Evolutionary conservation across 305 asterid genomes (phyloP), one percentile per base, ranked within the genome.

Genomic region (Solanum aculeatissimum): DNA sequence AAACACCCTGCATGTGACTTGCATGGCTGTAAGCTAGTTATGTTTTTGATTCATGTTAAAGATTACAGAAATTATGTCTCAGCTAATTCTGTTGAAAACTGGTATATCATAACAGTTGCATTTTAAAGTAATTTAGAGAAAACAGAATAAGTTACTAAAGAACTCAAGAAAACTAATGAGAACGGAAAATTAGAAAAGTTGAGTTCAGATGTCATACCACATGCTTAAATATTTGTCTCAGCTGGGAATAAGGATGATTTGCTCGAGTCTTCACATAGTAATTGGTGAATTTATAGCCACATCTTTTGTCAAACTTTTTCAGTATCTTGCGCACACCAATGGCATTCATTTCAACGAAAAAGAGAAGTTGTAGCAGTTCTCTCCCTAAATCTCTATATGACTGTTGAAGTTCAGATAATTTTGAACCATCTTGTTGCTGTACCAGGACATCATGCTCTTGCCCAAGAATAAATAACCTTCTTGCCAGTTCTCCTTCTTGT

Each of bases 211-310:
- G 65, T 70, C 89, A 84, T 90, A 93, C 98, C 98, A 93, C 97
- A 54, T 95, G 98, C 88, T 93, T 93, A 83, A 93, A 91, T 89
- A 95, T 94, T 87, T 95, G 97, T 78, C 87, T 89, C 66, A 95
- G 92, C 90, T 95, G 98, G 84, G 98, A 95, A 87, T 91, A 95
- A 58, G 98, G 97, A 90, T 93, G 98, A 85, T 91, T 92, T 2
- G 97, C 97, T 7, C 97, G 97, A 71, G 98, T 93, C 88, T 93
- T 95, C 87, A 95, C 95, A 51, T 92, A 95, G 86, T 95, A 91
- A 55, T 95, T 89, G 35, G 97, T 93, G 94, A 95, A 93, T 89
- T 89, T 89, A 49, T 86, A 92, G 21, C 95, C 95, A 65, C 93
- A 95, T 81, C 97, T 89, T 86, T 95, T 95, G 63, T 94, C 97